Base-by-base conservation (phyloP, 164 flowering plant species). In the Magnolia changhungtana region DNA sequence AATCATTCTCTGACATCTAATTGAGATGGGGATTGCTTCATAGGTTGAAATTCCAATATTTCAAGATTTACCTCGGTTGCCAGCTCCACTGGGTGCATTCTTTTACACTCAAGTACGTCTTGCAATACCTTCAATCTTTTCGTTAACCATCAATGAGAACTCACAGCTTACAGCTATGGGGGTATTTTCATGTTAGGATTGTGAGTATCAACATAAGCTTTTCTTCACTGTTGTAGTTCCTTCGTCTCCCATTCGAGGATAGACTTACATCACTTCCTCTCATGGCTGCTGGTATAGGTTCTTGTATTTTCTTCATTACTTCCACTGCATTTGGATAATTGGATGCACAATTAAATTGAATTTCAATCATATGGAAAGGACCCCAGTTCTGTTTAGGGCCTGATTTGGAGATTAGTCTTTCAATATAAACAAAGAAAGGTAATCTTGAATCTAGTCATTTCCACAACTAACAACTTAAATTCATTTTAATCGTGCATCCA, bases 41-140 rank as follows among this genome's bases (percentile, higher is more conserved):
- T 88, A 90, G 91, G 87, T 86, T 80, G 87, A 85, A 69, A 83
- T 84, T 81, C 94, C 94, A 37, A 73, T 88, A 71, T 89, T 79
- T 80, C 90, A 86, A 83, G 87, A 90, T 69, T 73, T 72, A 37
- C 87, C 88, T 72, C 87, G 85, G 52, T 77, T 85, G 74, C 92
- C 92, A 29, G 79, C 88, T 74, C 94, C 94, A 23, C 75, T 89
- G 1, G 94, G 90, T 58, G 67, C 85, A 50, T 81, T 89, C 21
- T 70, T 81, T 27, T 83, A 90, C 72, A 79, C 87, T 51, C 81
- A 82, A 84, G 94, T 88, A 81, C 72, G 79, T 21, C 14, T 49
- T 78, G 2, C n/a, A 21, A 29, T 13, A 51, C 21, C 50, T 58
- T 19, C 14, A 37, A 58, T 18, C 58, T 45, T 65, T 59, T 20